Evolutionary conservation across 129 eudicot species (phyloP), one percentile per base, ranked within the genome.

Genomic region (Lactuca sativa): DNA sequence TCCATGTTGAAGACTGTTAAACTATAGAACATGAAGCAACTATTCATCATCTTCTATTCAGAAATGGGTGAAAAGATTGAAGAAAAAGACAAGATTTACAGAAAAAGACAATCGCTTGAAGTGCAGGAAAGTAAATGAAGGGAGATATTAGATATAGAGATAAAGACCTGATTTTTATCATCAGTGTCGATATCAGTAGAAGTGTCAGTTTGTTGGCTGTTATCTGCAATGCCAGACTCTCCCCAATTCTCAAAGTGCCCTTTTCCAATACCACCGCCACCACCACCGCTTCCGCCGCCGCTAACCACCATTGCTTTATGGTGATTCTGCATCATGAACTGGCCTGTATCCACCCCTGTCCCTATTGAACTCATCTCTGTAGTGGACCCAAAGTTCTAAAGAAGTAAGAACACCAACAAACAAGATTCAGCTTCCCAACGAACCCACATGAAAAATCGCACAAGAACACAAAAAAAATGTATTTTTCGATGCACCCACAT

Each of bases 141-240:
- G 41, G 18, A 32, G 55, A 36, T 25, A 12, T 5, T 13, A 32
- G 55, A 36, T 25, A 12, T 5, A 59, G 32, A 47, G 44, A 51
- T 32, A 62, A 30, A 69, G 70, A 92, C 97, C 92, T 85, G 99
- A 58, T 75, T 87, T 83, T 77, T 93, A 30, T 93, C 97, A 85
- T 93, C 95, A 82, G 90, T 90, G 77, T 89, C 96, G 57, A 89
- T 83, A 86, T 93, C 99, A 69, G 99, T 89, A 12, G 97, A 93
- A 53, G 95, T 85, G 82, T 93, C 99, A 82, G 95, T 85, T 82
- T 86, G 95, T 48, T 89, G 95, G 88, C 96, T 92, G 67, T 74
- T 80, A 76, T 86, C 99, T 70, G 90, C 96, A 75, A 85, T 70
- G 6, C 84, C 96, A 72, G 96, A 86, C 54, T 89, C 96, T 33